Percentiles rank a stretch among this genome's conserved stretches.
phyloP scores from a whole-genome alignment of 805 yeast species.

The Candida multigemmis region DNA sequence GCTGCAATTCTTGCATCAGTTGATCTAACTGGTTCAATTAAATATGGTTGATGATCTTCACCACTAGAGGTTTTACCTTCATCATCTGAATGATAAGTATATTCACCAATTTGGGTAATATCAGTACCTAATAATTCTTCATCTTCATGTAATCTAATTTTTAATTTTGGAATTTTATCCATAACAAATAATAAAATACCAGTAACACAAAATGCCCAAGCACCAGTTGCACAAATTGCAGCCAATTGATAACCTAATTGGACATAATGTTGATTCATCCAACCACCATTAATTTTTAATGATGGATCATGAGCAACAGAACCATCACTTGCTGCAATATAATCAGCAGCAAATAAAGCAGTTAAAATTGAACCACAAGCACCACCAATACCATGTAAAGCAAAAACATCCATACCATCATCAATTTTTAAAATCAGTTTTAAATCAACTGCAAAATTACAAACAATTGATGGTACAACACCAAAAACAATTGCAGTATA shows the following conservation, averaged over 20 bases:
- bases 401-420: conserved; percentile 92
- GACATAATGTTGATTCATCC: conserved; percentile 74
- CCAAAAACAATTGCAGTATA: conserved; percentile 86
- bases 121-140: conserved; percentile 88
- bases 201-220: conserved; percentile 72
- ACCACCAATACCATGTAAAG: conserved; percentile 93
- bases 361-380: conserved; percentile 75
- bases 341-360: conserved; percentile 88
- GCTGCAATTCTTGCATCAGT: conserved; percentile 29
- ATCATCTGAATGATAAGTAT: conserved; percentile 60
- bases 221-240: conserved; percentile 58
- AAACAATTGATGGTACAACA: conserved; percentile 61
- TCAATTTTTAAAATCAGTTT: conserved; percentile 69
- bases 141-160: conserved; percentile 72
- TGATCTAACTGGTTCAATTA: conserved; percentile 75
- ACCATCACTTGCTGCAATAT: conserved; percentile 79
- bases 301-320: conserved; percentile 26
- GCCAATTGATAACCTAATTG: conserved; percentile 89
- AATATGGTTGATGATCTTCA: conserved; percentile 34
- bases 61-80: conserved; percentile 14
- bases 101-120: conserved; percentile 84
- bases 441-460: conserved; percentile 81
- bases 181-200: conserved; percentile 54
- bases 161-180: conserved; percentile 74
- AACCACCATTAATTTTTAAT: conserved; percentile 60